Conservation (phyloP, 2,329 filamentous ascomycete species). For the Arthrobotrys musiformis region DNA sequence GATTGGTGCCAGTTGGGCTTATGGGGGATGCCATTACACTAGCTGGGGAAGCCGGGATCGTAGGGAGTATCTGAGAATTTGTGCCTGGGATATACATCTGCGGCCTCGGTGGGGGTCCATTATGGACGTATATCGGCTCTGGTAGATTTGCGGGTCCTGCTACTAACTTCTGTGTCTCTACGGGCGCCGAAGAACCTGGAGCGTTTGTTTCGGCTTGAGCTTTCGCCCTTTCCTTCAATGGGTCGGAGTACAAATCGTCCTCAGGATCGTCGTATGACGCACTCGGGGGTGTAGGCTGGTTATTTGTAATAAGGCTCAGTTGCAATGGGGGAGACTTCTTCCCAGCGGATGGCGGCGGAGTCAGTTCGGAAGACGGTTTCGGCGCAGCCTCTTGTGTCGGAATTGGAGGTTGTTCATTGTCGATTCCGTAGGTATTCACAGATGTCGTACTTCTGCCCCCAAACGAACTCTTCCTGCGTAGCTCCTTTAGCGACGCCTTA, state of each 20-base stretch:
- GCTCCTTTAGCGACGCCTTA: constrained; percentile 38
- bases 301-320: constrained; percentile 29
- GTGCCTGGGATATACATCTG: constrained; percentile 52
- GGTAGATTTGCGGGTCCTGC: background rate
- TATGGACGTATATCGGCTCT: constrained; percentile 9
- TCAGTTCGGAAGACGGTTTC: constrained; percentile 35
- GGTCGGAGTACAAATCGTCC: constrained; percentile 50
- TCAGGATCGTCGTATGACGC: constrained; percentile 34
- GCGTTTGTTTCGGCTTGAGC: constrained; percentile 37
- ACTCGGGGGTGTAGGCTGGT: constrained; percentile 42
- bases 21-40: constrained; percentile 40
- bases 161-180: background rate
- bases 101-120: constrained; percentile 34
- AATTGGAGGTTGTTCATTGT: constrained; percentile 30
- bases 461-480: constrained; percentile 49
- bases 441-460: constrained; percentile 44
- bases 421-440: constrained; percentile 42
- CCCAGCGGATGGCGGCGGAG: constrained; percentile 47
- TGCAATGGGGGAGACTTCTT: constrained; percentile 48
- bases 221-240: constrained; percentile 40
- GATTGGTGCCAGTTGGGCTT: constrained; percentile 42
- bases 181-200: background rate
- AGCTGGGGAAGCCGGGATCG: constrained; percentile 43
- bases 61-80: constrained; percentile 49
- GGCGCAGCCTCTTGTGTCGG: constrained; percentile 21